Evolutionary conservation across 208 protist species (phyloP).

Genomic region (Trypanosomatidae sp.): DNA sequence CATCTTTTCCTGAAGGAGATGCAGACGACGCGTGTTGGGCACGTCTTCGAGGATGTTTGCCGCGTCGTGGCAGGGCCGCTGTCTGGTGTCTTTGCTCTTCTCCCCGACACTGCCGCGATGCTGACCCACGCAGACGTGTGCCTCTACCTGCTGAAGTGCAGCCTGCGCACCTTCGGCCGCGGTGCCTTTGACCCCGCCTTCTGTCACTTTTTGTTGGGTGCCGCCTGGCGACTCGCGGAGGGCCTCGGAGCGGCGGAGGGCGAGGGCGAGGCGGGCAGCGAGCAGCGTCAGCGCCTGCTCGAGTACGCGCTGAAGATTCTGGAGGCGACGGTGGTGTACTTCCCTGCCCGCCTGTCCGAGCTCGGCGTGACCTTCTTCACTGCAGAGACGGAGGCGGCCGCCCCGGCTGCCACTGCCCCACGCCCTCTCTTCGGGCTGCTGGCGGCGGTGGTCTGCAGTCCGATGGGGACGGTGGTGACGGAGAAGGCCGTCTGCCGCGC

Average conservation of each 20-base stretch:
- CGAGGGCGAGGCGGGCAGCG: neutral
- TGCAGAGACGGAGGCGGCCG: neutral
- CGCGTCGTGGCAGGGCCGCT: slow-evolving; percentile 41
- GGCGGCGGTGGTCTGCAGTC: slow-evolving; percentile 29
- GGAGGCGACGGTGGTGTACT: slow-evolving; percentile 45
- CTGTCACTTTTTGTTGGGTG: slow-evolving; percentile 46
- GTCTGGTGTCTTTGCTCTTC: slow-evolving; percentile 44
- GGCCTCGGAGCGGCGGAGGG: slow-evolving; percentile 13
- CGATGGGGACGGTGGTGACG: slow-evolving; percentile 37
- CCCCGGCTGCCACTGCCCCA: neutral
- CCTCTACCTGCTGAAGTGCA: slow-evolving; percentile 76
- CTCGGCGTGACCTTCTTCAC: slow-evolving; percentile 53
- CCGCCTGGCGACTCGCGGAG: slow-evolving; percentile 48
- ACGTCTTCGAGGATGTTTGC: slow-evolving; percentile 54
- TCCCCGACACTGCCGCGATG: slow-evolving; percentile 10
- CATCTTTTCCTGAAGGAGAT: slow-evolving; percentile 77
- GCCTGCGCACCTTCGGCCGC: slow-evolving; percentile 65
- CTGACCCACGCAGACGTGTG: slow-evolving; percentile 40
- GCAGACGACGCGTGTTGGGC: slow-evolving; percentile 44
- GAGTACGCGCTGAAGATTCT: slow-evolving; percentile 77
- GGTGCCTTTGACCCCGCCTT: slow-evolving; percentile 69
- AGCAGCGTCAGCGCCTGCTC: slow-evolving; percentile 40
- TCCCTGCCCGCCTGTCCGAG: slow-evolving; percentile 38
- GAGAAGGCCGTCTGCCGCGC: slow-evolving; percentile 71
- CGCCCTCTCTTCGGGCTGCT: slow-evolving; percentile 8